Conservation (phyloP, 1,139 yeast genomes). For the Suhomyces chickasaworum region DNA sequence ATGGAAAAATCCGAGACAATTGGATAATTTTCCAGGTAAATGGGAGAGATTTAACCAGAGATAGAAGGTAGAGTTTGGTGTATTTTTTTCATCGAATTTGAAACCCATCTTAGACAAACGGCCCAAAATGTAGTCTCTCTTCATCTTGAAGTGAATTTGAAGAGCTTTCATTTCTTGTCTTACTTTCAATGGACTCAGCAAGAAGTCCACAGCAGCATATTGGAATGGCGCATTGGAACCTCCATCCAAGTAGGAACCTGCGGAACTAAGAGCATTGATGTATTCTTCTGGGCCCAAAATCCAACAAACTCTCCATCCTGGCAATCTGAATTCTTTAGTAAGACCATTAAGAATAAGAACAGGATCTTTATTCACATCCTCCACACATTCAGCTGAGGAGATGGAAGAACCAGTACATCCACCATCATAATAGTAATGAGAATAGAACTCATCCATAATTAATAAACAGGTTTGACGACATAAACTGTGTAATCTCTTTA, state of each 20-base stretch:
- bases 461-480: conserved; percentile 60
- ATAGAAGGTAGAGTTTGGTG: conserved; percentile 66
- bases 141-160: conserved; percentile 61
- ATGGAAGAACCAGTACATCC: conserved; percentile 59
- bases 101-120: conserved; percentile 62
- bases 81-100: conserved; percentile 44
- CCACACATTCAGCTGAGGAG: conserved; percentile 56
- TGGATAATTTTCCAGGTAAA: conserved; percentile 60
- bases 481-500: conserved; percentile 54
- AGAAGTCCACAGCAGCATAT: conserved; percentile 60
- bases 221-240: conserved; percentile 70
- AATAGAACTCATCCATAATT: conserved; percentile 70
- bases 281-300: conserved; percentile 67
- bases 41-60: conserved; percentile 63
- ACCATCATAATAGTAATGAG: conserved; percentile 64
- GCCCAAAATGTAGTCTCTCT: conserved; percentile 59
- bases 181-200: conserved; percentile 56
- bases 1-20: conserved; percentile 68
- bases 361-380: conserved; percentile 63
- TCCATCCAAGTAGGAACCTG: conserved; percentile 67
- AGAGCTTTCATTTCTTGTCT: conserved; percentile 60
- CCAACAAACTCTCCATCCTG: conserved; percentile 76
- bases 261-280: conserved; percentile 58
- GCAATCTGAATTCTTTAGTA: conserved; percentile 65
- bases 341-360: conserved; percentile 65